Base-by-base conservation (phyloP, 2,329 filamentous ascomycete species). In the Xylariaceae sp. region DNA sequence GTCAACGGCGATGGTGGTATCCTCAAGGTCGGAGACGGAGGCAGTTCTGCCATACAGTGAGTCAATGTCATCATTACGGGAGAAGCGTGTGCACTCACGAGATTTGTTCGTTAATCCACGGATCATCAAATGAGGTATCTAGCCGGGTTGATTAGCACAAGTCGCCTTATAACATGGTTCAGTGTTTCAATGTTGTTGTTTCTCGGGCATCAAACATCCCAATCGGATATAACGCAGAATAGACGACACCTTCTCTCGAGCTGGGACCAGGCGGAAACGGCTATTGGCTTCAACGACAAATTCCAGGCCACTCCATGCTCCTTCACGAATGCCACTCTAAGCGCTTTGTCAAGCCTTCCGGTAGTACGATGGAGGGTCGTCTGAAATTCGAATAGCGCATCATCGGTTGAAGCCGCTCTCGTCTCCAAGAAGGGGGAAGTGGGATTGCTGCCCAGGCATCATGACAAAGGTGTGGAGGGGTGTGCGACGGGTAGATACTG, bases 11-110 rank as follows among this genome's bases (percentile, higher is more conserved):
- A 56, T 81, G 74, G 87, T 83, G 61, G 85, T 85, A 72, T 87
- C 88, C 71, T 88, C 85, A 67, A 97, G 80, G 63, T 89, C 84
- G 61, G 86, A 80, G 66, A 95, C 75, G 60, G 86, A 79, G 67
- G 85, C 82, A 53, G 79, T 82, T 71, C 82, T 84, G 50, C 30
- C 11, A 65, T 39, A 56, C 51, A 64, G 52, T 68, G 61, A 44
- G 49, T n/a, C 45, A 4, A 37, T 34, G 15, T 34, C 18, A 9
- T 48, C 8, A 51, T 18, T 58, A 47, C 44, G 15, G 10, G 4
- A 41, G 4, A 53, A 5, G 11, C 10, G 23, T 35, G 11, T 53
- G n/a, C 39, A 66, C 70, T 67, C 63, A 73, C 71, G 64, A 61
- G 47, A 62, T 57, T 62, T 74, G 73, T 51, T 73, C 72, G 59